Evolutionary conservation across 164 flowering plant genomes (phyloP), one percentile per base, ranked within the genome.

Genomic region (Kalanchoe fedtschenkoi): DNA sequence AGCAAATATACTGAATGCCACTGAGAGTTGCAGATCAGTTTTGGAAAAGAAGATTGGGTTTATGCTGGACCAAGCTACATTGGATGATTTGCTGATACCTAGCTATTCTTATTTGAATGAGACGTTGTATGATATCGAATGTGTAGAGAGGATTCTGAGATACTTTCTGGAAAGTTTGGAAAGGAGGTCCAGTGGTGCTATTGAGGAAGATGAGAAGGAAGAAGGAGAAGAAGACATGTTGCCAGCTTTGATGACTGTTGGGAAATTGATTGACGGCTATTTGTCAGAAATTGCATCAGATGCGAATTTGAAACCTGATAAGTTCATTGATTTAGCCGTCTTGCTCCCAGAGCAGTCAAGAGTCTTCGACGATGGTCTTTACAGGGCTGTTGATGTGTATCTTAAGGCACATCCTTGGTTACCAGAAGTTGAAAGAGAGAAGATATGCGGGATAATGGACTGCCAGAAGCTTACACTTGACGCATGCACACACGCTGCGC

Each of bases 401-500:
- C 85, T 95, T 74, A 93, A 90, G 95, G 96, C 92, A 34, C 98
- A 93, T 81, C 84, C 95, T 44, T 75, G 86, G 87, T 58, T 93
- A 35, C 28, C 87, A 11, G 97, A 90, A 64, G 80, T 73, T 43
- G 99, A 93, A 21, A 66, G 97, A 13, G 97, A 93, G 71, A 88
- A 71, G 77, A 75, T 91, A 1, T 77, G 88, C 64, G 86, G 89
- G 29, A 77, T 82, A 53, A 62, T 93, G 82, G 86, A 88, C 66
- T 90, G 84, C 69, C 89, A 86, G 73, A 91, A 88, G 84, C 88
- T 93, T 26, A 88, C 99, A 28, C 58, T 88, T 17, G 99, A 90
- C 61, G 99, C 97, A 19, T 90, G 99, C 86, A 87, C 96, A 0
- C 99, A 93, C 74, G 99, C 99, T 1, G 97, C 97, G 4, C 96